Conservation (phyloP, 305 asterid species). For the Stenogyne calaminthoides region DNA sequence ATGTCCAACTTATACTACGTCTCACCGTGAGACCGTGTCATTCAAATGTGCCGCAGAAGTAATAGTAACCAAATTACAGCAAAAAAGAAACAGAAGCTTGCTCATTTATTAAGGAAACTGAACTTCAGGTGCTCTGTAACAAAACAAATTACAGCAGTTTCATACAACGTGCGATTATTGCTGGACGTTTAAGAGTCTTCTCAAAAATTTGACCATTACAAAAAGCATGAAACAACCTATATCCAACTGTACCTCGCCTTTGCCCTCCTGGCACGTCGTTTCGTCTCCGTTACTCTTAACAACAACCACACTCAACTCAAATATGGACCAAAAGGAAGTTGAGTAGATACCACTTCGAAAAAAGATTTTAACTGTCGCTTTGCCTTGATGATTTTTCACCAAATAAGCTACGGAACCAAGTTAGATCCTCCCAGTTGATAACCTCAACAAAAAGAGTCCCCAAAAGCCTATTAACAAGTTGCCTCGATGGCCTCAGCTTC, state of each 20-base stretch:
- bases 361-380: neutral
- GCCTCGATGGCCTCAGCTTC: constrained; percentile 47
- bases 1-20: too few species aligned
- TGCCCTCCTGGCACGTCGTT: neutral
- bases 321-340: neutral
- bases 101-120: constrained; percentile 18
- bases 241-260: constrained; percentile 14
- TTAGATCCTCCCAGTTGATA: constrained; percentile 17
- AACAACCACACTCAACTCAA: too few species aligned
- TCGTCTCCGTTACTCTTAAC: neutral
- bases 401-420: constrained; percentile 22
- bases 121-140: constrained; percentile 24
- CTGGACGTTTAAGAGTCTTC: constrained; percentile 14
- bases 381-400: constrained; percentile 26
- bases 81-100: constrained; percentile 1
- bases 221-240: constrained; percentile 21
- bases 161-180: constrained; percentile 31
- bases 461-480: constrained; percentile 22
- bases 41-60: too few species aligned
- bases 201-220: constrained; percentile 33
- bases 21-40: too few species aligned
- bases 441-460: neutral
- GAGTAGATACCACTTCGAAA: neutral
- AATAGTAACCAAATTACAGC: neutral
- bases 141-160: constrained; percentile 29